Base-by-base conservation (phyloP, 2,329 filamentous ascomycete species). In the Ophiostoma novo-ulmi region DNA sequence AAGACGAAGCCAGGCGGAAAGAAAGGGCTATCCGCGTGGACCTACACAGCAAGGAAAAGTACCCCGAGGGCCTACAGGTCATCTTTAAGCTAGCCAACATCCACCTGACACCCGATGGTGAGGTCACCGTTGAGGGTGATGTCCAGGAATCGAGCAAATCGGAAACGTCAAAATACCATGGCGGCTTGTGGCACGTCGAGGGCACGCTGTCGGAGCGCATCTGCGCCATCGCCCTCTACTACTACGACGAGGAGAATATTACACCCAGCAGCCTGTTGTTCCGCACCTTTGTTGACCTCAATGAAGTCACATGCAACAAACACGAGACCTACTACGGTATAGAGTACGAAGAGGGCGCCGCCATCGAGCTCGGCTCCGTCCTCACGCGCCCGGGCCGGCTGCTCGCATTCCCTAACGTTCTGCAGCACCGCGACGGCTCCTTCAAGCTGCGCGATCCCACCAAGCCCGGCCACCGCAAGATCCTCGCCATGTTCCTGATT, bases 21-120 rank as follows among this genome's bases (percentile, higher is more conserved):
- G 48, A 58, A 38, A 26, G 6, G 11, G 10, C 3, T n/a, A 13
- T 5, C 11, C 70, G 64, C 11, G 68, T 71, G 3, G 35, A 73
- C 48, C 55, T 74, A 6, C n/a, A 14, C 20, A 26, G 67, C 52
- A 11, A 31, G 6, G 52, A 52, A 8, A 11, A 26, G 13, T 73
- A 71, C 26, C 72, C 71, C 11, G 31, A 73, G 1, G 71, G 84
- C 1, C 75, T 90, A 3, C 88, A 91, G 74, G 77, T 91, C 48
- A 87, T 91, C 68, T 83, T 89, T 41, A 89, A 90, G 75, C 80
- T 91, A 73, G 82, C 86, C 1, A 84, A 82, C 48, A 85, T 89
- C 68, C 81, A 88, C 61, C 80, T 90, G 1, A 86, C 82, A 0
- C 86, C 87, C 0, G 83, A 85, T 7, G 55, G 11, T 39, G 22